Evolutionary conservation across 139 green algal species (phyloP).

Genomic region (Volvox reticuliferus): DNA sequence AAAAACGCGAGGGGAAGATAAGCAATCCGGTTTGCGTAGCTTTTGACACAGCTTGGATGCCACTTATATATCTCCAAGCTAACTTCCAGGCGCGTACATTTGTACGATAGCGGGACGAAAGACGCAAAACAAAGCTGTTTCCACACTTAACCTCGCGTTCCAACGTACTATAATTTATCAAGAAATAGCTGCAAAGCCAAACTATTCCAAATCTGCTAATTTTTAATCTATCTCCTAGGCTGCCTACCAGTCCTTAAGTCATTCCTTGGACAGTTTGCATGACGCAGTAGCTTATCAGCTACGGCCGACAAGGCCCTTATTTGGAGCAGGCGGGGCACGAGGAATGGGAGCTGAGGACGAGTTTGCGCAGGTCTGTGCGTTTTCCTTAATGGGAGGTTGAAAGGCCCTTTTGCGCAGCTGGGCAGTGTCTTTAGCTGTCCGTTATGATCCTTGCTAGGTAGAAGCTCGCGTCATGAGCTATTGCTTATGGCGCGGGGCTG

Average conservation of each 20-base stretch:
- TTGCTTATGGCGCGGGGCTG: not conserved
- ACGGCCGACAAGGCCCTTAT: not conserved
- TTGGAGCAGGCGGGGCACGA: not conserved
- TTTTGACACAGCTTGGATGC: no score
- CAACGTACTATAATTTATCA: no score
- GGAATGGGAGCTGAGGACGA: conserved; percentile 21
- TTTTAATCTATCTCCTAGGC: not conserved
- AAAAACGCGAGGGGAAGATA: no score
- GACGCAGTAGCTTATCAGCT: not conserved
- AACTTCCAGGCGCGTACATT: no score
- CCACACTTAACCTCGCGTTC: no score
- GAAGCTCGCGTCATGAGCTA: not conserved
- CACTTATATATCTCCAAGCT: no score
- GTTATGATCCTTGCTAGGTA: no score
- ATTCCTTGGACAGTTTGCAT: not conserved
- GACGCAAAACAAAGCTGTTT: no score
- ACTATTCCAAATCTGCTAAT: no score
- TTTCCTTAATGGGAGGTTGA: not conserved
- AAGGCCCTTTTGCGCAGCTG: not conserved
- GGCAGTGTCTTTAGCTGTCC: not conserved
- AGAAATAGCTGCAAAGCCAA: no score
- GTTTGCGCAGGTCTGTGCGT: conserved; percentile 24
- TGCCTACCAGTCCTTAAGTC: not conserved
- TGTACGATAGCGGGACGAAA: no score
- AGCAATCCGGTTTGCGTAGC: no score